Conservation (phyloP, 208 protist genomes). For the Tritrichomonas foetus region DNA sequence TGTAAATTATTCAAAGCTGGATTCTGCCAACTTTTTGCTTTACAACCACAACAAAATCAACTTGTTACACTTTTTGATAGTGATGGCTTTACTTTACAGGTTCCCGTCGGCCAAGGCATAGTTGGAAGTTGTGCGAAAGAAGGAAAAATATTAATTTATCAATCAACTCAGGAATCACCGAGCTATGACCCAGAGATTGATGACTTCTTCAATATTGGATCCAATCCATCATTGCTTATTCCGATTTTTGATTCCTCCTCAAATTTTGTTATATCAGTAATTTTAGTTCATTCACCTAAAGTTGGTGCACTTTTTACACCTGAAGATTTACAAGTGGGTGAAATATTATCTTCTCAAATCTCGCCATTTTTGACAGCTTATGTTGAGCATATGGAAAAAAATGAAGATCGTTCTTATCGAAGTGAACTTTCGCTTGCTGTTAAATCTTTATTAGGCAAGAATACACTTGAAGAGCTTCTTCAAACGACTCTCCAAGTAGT, state of each 20-base stretch:
- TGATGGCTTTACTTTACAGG: neutral
- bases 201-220: conserved; percentile 21
- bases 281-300: conserved; percentile 3
- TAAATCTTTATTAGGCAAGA: neutral
- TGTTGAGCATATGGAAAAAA: conserved; percentile 33
- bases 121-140: neutral
- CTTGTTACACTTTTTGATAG: neutral
- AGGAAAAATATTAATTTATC: neutral
- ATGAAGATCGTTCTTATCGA: neutral
- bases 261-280: conserved; percentile 11
- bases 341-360: neutral
- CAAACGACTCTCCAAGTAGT: neutral
- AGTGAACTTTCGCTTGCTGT: neutral
- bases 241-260: conserved; percentile 25
- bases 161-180: neutral
- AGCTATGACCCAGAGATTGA: conserved; percentile 18
- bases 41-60: conserved; percentile 33
- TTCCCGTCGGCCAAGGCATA: neutral
- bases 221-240: neutral
- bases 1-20: conserved; percentile 5
- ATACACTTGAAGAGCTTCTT: neutral
- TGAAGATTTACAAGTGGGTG: neutral
- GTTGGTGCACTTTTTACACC: conserved; percentile 4
- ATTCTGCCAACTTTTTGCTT: neutral
- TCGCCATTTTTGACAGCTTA: neutral